Base-by-base conservation (phyloP, 139 green algal genomes). In the Asterochloris sp. region DNA sequence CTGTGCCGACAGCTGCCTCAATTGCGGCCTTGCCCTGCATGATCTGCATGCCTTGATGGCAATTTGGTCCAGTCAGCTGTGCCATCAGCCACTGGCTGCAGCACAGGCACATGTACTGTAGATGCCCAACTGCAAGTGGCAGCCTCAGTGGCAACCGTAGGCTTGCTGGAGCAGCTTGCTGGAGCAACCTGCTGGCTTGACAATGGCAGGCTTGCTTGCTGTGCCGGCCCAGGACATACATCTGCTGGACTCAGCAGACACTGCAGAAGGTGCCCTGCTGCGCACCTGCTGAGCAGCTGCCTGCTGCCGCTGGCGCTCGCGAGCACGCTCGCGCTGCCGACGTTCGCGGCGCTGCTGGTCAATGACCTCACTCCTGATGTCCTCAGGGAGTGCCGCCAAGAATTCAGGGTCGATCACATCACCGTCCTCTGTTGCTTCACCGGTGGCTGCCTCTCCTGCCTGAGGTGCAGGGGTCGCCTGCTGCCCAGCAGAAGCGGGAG, bases 281-380 rank as follows among this genome's bases (percentile, higher is more conserved):
- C 76, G 38, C 21, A 71, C 66, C 66, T 71, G 66, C 38, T 54
- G 38, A 64, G 77, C 77, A 71, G 66, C 66, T 61, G 77, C 77
- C 28, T 62, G 61, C 73, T 73, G 61, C 21, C 26, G 69, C 23
- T 73, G 62, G 60, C 69, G 77, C 28, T 81, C 62, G 10, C 77
- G 77, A n/a, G 73, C 61, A 17, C 62, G 15, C n/a, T 86, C 28
- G 2, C 78, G 73, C 63, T 78, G 82, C 15, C 85, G 80, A 27
- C 82, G 74, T 74, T 90, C 84, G 17, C 76, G 73, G 6, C 85
- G 81, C 88, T 98, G 93, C 88, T 97, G 89, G 66, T 91, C 90
- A 76, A 98, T 78, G 69, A 99, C 91, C 85, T 99, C 96, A 24
- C 91, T 90, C 62, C 92, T 92, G n/a, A 99, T 93, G 29, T 99